A percentile compares a stretch with the other conserved stretches of the same genome.
These are phyloP conservation scores for Aciculoconidium aculeatum DNA, from an alignment of 805 yeast species.

Conservation along the genomic window DNA sequence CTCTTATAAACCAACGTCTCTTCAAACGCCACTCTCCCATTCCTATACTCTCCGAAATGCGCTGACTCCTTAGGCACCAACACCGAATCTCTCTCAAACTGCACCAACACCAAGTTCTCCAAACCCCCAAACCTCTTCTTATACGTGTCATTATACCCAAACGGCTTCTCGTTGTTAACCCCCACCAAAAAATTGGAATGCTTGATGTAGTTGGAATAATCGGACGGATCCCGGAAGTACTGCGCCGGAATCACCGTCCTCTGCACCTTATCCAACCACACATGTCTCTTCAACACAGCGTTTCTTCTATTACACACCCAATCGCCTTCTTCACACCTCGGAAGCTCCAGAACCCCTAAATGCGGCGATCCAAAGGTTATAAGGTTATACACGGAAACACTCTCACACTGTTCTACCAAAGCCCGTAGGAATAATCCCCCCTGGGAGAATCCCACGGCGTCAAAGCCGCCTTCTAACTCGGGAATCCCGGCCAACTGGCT, in stretches of 20 bases:
- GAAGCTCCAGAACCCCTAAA: constrained; percentile 66
- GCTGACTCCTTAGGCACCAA: constrained; percentile 70
- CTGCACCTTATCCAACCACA: constrained; percentile 57
- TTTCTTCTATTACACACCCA: constrained; percentile 59
- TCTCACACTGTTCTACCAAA: constrained; percentile 52
- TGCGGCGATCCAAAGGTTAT: constrained; percentile 82
- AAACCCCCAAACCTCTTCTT: constrained; percentile 37
- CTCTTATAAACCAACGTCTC: constrained; percentile 45
- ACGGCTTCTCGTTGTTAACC: constrained; percentile 54
- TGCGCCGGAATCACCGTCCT: constrained; percentile 62
- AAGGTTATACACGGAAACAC: constrained; percentile 38
- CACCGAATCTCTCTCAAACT: constrained; percentile 59
- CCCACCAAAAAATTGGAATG: constrained; percentile 57
- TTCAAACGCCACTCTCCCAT: constrained; percentile 42
- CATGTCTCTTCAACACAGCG: constrained; percentile 47
- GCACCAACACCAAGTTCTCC: constrained; percentile 51
- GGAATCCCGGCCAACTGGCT: constrained; percentile 41
- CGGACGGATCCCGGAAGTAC: constrained; percentile 59
- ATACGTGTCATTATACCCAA: constrained; percentile 33
- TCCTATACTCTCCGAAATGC: constrained; percentile 54
- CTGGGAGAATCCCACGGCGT: constrained; percentile 75
- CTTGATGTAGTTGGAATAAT: constrained; percentile 49
- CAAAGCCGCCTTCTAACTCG: constrained; percentile 51
- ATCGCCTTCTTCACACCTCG: constrained; percentile 47
- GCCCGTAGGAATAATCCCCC: constrained; percentile 79